These are phyloP conservation scores for Fusarium sp. DNA, from an alignment of 2,329 filamentous ascomycete species.

Conservation along the genomic window DNA sequence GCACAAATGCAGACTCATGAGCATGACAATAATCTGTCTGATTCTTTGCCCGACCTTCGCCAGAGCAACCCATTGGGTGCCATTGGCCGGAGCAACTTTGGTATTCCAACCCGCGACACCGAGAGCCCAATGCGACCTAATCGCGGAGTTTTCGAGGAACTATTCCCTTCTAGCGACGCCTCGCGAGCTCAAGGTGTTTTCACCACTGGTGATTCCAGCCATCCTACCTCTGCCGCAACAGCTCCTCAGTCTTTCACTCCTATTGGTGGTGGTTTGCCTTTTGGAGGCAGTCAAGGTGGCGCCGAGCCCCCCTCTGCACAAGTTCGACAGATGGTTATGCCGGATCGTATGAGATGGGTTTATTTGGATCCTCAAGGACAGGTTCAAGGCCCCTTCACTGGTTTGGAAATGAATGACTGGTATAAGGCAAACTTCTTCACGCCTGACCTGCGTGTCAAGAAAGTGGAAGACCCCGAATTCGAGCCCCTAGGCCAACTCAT, in stretches of 20 bases:
- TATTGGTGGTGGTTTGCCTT: slow-evolving; percentile 51
- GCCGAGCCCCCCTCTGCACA: slow-evolving; percentile 71
- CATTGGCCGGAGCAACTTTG: slow-evolving; percentile 73
- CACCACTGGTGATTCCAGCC: slow-evolving; percentile 54
- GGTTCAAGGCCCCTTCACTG: slow-evolving; percentile 93
- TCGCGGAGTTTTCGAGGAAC: slow-evolving; percentile 68
- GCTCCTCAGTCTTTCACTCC: slow-evolving; percentile 53
- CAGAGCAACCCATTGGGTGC: slow-evolving; percentile 73
- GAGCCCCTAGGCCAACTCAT: slow-evolving; percentile 96
- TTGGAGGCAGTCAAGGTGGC: slow-evolving; percentile 52
- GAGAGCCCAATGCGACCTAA: slow-evolving; percentile 69
- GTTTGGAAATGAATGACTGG: slow-evolving; percentile 99
- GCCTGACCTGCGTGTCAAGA: slow-evolving; percentile 92
- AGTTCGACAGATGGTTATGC: slow-evolving; percentile 96
- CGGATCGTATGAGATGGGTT: slow-evolving; percentile 98
- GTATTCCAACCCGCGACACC: slow-evolving; percentile 64
- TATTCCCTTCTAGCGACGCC: slow-evolving; percentile 58
- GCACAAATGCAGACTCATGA: slow-evolving; percentile 86
- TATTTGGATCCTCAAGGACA: slow-evolving; percentile 95
- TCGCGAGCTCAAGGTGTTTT: slow-evolving; percentile 53
- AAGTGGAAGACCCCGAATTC: slow-evolving; percentile 92
- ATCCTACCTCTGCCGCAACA: slow-evolving; percentile 50
- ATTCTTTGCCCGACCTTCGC: slow-evolving; percentile 69
- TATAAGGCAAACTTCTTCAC: slow-evolving; percentile 99
- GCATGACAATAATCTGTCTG: slow-evolving; percentile 69